A percentile compares a stretch with the other conserved stretches of the same genome.
phyloP scores from a whole-genome alignment of 345 rosid genomes.

The Odontarrhena argentea region DNA sequence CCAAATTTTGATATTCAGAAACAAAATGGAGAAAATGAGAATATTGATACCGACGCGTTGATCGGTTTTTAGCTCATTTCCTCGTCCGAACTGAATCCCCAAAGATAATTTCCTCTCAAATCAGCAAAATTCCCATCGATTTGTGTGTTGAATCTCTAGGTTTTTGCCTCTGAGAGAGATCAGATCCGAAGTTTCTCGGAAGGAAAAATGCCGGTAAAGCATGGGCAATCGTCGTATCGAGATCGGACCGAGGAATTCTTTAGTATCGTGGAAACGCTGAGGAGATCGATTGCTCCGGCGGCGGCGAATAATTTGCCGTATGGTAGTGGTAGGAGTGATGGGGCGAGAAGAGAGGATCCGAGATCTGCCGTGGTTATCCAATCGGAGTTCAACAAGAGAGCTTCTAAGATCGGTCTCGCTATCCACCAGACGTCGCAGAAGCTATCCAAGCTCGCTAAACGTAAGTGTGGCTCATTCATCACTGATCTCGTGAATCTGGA shows the following conservation, averaged over 20 bases:
- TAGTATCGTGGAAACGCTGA: conserved; percentile 55
- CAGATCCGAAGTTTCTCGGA: conserved; percentile 37
- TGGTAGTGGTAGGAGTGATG: conserved; percentile 29
- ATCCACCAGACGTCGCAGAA: conserved; percentile 84
- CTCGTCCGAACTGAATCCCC: conserved; percentile 10
- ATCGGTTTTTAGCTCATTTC: conserved; percentile 34
- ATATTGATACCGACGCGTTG: conserved; percentile 29
- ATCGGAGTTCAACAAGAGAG: conserved; percentile 68
- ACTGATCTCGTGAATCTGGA: conserved; percentile 30
- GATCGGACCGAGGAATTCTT: conserved; percentile 75
- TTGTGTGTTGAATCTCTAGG: neutral
- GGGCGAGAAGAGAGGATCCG: conserved; percentile 45
- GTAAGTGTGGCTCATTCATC: conserved; percentile 46
- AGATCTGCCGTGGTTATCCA: conserved; percentile 57
- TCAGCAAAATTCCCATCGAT: conserved; percentile 15
- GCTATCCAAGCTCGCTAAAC: conserved; percentile 73
- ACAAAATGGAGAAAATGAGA: conserved; percentile 23
- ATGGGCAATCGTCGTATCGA: conserved; percentile 60
- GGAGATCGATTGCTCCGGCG: conserved; percentile 49
- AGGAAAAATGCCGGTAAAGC: conserved; percentile 43
- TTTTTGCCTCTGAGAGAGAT: conserved; percentile 18
- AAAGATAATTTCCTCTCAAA: neutral
- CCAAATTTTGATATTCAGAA: conserved; percentile 15
- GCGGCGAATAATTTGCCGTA: conserved; percentile 41
- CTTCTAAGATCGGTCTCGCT: conserved; percentile 59